These are phyloP conservation scores for Dianthus caryophyllus DNA, from an alignment of 148 eudicot genomes.

Conservation along the genomic window DNA sequence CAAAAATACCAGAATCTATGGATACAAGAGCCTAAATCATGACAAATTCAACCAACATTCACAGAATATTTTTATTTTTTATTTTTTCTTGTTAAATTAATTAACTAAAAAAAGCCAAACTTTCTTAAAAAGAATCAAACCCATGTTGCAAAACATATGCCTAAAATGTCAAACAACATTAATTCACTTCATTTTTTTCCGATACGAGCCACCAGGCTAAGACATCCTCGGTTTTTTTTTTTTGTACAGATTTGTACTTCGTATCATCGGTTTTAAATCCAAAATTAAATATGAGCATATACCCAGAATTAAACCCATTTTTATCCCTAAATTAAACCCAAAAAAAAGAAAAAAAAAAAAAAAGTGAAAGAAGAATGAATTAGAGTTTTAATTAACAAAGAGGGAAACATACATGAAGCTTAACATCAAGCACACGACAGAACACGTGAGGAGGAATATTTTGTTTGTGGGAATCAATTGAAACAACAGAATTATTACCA, in stretches of 20 bases:
- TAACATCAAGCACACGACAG: slow-evolving; percentile 86
- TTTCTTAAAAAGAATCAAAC: slow-evolving; percentile 23
- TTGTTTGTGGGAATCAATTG: slow-evolving; percentile 21
- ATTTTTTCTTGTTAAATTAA: too few species aligned
- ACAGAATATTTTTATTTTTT: slow-evolving; percentile 11
- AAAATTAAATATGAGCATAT: slow-evolving; percentile 19
- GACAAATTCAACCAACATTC: slow-evolving; percentile 30
- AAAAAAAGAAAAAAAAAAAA: slow-evolving; percentile 8
- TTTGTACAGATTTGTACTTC: too few species aligned
- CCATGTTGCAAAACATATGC: slow-evolving; percentile 12
- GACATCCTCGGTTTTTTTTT: too few species aligned
- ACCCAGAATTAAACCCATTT: slow-evolving; percentile 19
- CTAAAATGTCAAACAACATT: slow-evolving; percentile 1
- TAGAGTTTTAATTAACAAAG: background rate
- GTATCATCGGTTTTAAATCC: too few species aligned
- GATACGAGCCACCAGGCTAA: too few species aligned
- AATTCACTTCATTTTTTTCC: too few species aligned
- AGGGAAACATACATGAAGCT: slow-evolving; percentile 69
- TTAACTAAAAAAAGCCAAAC: slow-evolving; percentile 18
- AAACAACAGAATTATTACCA: slow-evolving; percentile 6
- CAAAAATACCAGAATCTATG: slow-evolving; percentile 20
- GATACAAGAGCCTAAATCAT: slow-evolving; percentile 23
- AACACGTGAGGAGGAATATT: slow-evolving; percentile 83
- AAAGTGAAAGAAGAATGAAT: background rate
- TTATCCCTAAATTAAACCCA: slow-evolving; percentile 20